Evolutionary conservation across 179 eudicot genomes (phyloP), one percentile per base, ranked within the genome.

Genomic region (Beta corolliflora): DNA sequence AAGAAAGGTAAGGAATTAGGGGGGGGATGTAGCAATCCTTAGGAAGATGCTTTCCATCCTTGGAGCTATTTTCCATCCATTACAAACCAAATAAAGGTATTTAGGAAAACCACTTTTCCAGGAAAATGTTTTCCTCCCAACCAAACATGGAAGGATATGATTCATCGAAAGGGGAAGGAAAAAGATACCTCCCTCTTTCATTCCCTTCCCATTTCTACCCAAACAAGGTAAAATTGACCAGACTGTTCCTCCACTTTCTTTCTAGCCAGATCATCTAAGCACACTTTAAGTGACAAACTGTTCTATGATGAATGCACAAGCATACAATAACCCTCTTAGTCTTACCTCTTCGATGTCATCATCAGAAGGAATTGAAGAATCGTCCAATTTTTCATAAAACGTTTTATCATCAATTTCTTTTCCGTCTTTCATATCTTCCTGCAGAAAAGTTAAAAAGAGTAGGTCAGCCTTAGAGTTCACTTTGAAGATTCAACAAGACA

Each of bases 341-440:
- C 25, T 82, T 87, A 89, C 94, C 91, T 84, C 88, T 63, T 83
- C 89, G 70, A 71, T n/a, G 13, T 83, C 85, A 52, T 83, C 88
- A 84, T 86, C 90, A 59, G 85, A 85, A 23, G 84, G 72, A 79
- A 83, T 85, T 44, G 86, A 79, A 79, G 87, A 75, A 86, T 84
- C 81, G 46, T 85, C 86, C 73, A 90, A 77, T 83, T 88, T 88
- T 64, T 85, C 84, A 70, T 85, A 73, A 68, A 89, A 87, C 59
- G 91, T 84, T 71, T 87, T 86, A 68, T 83, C 93, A 48, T 87
- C 90, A 65, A 90, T 82, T 84, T 87, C 89, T 69, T 89, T 83
- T 29, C 82, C 84, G n/a, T 44, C 80, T 74, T 76, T 84, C 92
- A 88, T 82, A 66, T 88, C 86, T 58, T 93, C 92, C 95, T 94